phyloP scores from a whole-genome alignment of 805 yeast species.

The Suhomyces tanzawaensis region DNA sequence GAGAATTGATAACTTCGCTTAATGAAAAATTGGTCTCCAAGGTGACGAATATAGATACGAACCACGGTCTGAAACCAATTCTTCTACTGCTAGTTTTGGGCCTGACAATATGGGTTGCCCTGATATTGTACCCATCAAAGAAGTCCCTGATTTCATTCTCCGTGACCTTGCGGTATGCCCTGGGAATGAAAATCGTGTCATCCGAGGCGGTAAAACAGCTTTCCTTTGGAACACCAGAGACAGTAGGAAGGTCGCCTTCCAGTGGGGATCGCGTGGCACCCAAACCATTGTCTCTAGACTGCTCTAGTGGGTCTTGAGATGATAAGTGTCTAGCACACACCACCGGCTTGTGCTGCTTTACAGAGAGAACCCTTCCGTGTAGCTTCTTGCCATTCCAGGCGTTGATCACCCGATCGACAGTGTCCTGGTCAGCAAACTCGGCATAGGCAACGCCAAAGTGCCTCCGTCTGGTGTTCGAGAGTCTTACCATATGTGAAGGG shows the following conservation, averaged over 20 bases:
- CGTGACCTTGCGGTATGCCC: slow-evolving; percentile 36
- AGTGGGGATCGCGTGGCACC: not conserved
- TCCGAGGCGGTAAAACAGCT: slow-evolving; percentile 32
- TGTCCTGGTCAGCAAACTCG: slow-evolving; percentile 29
- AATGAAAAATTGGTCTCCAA: slow-evolving; percentile 39
- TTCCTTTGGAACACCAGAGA: not conserved
- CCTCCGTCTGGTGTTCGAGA: slow-evolving; percentile 39
- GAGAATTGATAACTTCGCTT: slow-evolving; percentile 40
- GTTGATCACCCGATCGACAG: slow-evolving; percentile 27
- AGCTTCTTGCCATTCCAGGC: slow-evolving; percentile 24
- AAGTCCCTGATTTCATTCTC: slow-evolving; percentile 45
- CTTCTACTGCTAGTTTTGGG: slow-evolving; percentile 17
- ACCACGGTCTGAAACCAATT: slow-evolving; percentile 18
- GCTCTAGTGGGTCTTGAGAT: not conserved
- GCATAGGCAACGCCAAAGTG: slow-evolving; percentile 56
- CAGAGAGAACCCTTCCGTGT: slow-evolving; percentile 38
- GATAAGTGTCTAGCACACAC: not conserved
- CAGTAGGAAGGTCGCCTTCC: slow-evolving; percentile 12
- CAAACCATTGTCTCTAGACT: not conserved
- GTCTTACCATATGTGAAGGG: slow-evolving; percentile 54
- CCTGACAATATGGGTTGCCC: slow-evolving; percentile 47
- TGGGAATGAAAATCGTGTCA: slow-evolving; percentile 47
- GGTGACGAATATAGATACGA: slow-evolving; percentile 12
- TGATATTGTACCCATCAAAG: slow-evolving; percentile 45
- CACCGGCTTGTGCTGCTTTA: slow-evolving; percentile 34